These are phyloP conservation scores for Calonectria naviculata DNA, from an alignment of 2,329 filamentous ascomycete species.

Conservation along the genomic window DNA sequence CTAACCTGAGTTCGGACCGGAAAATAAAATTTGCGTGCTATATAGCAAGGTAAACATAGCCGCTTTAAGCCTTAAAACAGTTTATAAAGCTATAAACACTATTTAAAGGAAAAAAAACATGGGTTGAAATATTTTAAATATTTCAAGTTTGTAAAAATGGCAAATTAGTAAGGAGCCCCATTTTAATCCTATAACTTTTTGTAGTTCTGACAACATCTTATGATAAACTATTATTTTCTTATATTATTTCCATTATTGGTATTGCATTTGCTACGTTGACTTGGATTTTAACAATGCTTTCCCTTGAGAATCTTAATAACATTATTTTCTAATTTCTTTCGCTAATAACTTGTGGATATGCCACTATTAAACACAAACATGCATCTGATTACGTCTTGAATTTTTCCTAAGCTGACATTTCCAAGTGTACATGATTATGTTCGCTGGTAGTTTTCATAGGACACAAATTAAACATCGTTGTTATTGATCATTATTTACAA, in stretches of 20 bases:
- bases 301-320: too few species aligned
- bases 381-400: too few species aligned
- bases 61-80: not conserved
- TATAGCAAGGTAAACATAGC: not conserved
- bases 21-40: slow-evolving; percentile 16
- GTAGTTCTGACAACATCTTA: not conserved
- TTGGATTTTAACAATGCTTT: too few species aligned
- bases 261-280: too few species aligned
- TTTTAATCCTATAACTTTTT: not conserved
- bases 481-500: not conserved
- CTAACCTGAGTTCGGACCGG: slow-evolving; percentile 9
- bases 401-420: too few species aligned
- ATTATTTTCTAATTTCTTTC: too few species aligned
- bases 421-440: not conserved
- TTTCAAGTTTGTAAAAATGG: not conserved
- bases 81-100: not conserved
- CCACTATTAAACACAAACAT: too few species aligned
- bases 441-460: not conserved
- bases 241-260: not conserved
- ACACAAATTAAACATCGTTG: not conserved
- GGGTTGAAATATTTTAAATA: not conserved
- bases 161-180: not conserved
- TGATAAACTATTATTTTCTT: not conserved
- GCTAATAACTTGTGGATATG: too few species aligned
- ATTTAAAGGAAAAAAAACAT: not conserved